Base-by-base conservation (phyloP, 768 basidiomycete genomes). In the Cystobasidium tubakii region DNA sequence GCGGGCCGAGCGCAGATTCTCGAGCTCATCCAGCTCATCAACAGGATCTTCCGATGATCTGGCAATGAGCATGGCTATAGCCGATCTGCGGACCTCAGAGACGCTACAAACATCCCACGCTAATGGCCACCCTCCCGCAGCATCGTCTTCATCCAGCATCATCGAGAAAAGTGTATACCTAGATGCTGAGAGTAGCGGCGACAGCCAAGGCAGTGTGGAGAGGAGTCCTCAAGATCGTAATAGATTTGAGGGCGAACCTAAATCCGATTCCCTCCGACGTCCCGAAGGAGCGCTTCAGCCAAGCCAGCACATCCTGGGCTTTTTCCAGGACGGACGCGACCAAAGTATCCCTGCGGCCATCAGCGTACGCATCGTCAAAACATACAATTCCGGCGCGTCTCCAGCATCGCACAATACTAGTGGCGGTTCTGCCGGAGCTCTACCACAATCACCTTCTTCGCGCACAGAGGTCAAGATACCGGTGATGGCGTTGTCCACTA, bases 211-310 rank as follows among this genome's bases (percentile, higher is more conserved):
- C 10, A 53, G 21, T 12, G 17, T 12, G 44, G 39, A 67, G 21
- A 17, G 85, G 88, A 43, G 86, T 91, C 53, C 83, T 83, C 2
- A 80, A 91, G 33, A n/a, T n/a, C n/a, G n/a, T n/a, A n/a, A n/a
- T n/a, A n/a, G n/a, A n/a, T n/a, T n/a, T n/a, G n/a, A n/a, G n/a
- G n/a, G n/a, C n/a, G n/a, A n/a, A n/a, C n/a, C n/a, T n/a, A n/a
- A n/a, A n/a, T n/a, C n/a, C n/a, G 9, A 42, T 12, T 6, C 7
- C 4, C 7, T 21, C n/a, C n/a, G n/a, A n/a, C n/a, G n/a, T n/a
- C n/a, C 46, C 7, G 46, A 50, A 17, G 21, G 3, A 12, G 12
- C 21, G 10, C 21, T 3, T 50, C 9, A 19, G 4, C 9, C 46
- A n/a, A 50, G 4, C 46, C 46, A 50, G 21, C 46, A 50, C 21